Evolutionary conservation across 129 eudicot genomes (phyloP), one percentile per base, ranked within the genome.

Genomic region (Lonicera japonica): DNA sequence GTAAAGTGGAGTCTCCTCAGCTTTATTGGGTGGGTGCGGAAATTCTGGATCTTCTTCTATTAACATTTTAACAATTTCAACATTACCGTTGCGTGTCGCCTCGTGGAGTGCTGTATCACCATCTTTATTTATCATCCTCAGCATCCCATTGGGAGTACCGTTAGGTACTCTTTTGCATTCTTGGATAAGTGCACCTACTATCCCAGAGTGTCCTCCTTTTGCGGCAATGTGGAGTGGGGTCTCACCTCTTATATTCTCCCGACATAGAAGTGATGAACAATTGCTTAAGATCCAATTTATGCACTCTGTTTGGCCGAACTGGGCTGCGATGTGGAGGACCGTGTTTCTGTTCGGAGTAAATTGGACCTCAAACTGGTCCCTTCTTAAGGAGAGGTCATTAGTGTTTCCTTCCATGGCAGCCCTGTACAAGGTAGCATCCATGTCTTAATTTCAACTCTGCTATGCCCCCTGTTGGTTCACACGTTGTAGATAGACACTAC

Each of bases 61-160:
- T 40, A 76, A 38, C 25, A 66, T n/a, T 51, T 24, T 51, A 16
- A 65, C 73, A 3, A 70, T 54, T 0, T 5, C 12, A 1, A 52
- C 20, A 21, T 25, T 12, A 13, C 50, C 12, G 21, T 25, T 14
- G 8, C 68, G 57, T 52, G 59, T 48, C 2, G 78, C 73, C 65
- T 66, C 69, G 19, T 73, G 78, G 57, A 73, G 39, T 9, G 78
- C 78, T 0, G 78, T 65, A 40, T 65, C 72, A 18, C 51, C 20
- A 0, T 65, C 61, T 8, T 29, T 11, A 36, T 59, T 66, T 20
- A 29, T 19, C 60, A 46, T 51, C 55, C 71, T 72, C 23, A 64
- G n/a, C 8, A 72, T 21, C 7, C 14, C 53, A 11, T 6, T 46
- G 48, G 36, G 6, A 29, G 36, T 29, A 2, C 6, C 36, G 2